A percentile compares a stretch with the other conserved stretches of the same genome.
Evolutionary conservation across 2,329 filamentous ascomycete genomes (phyloP).

Genomic region (Clarireedia hainanense): DNA sequence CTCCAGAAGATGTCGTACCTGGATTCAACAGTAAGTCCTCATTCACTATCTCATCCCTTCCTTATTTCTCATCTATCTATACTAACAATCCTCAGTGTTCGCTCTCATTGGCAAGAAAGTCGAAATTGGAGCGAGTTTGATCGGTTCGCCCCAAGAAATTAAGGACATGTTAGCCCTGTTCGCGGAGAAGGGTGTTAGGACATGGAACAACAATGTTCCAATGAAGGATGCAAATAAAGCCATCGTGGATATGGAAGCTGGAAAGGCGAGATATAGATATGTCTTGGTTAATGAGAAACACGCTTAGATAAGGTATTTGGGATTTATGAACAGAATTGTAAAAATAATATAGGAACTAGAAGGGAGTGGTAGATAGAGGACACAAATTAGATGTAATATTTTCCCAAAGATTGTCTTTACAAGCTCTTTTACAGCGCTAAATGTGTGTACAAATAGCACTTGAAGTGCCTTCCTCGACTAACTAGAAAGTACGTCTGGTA

Average conservation of each 20-base stretch:
- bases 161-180: slow-evolving; percentile 54
- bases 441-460: too few species aligned
- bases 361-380: too few species aligned
- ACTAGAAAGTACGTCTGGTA: too few species aligned
- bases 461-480: too few species aligned
- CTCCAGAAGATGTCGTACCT: slow-evolving; percentile 52
- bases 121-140: slow-evolving; percentile 36
- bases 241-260: slow-evolving; percentile 48
- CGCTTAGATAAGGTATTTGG: background rate
- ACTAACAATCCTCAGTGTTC: slow-evolving; percentile 30
- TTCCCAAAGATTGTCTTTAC: too few species aligned
- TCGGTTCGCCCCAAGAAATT: slow-evolving; percentile 42
- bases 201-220: slow-evolving; percentile 47
- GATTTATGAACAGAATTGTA: too few species aligned
- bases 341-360: too few species aligned
- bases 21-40: slow-evolving; percentile 35
- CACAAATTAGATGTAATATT: too few species aligned
- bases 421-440: too few species aligned
- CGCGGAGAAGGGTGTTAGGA: slow-evolving; percentile 48
- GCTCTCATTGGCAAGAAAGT: slow-evolving; percentile 48
- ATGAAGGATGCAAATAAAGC: slow-evolving; percentile 52
- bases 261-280: slow-evolving; percentile 45
- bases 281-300: slow-evolving; percentile 37
- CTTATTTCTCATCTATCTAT: background rate
- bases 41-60: background rate